phyloP scores from a whole-genome alignment of 1,139 yeast species.

The Candida sp. region DNA sequence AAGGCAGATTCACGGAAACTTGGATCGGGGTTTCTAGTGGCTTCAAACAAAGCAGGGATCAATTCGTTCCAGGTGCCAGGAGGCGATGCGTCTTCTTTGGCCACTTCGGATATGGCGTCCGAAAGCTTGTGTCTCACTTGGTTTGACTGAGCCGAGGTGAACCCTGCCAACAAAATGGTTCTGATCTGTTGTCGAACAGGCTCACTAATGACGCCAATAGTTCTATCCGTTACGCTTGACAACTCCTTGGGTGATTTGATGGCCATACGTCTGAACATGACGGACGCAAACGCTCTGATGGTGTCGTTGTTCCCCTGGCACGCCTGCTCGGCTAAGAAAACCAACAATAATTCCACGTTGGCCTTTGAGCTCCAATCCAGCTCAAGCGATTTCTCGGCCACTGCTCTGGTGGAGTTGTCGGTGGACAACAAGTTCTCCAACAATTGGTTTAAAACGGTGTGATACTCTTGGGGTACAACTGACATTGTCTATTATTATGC shows the following conservation, averaged over 20 bases:
- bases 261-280: conserved; percentile 86
- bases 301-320: conserved; percentile 59
- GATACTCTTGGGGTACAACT: conserved; percentile 65
- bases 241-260: conserved; percentile 72
- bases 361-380: conserved; percentile 73
- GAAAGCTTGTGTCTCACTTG: conserved; percentile 89
- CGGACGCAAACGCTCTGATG: conserved; percentile 76
- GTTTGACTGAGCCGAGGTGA: conserved; percentile 62
- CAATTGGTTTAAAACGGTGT: conserved; percentile 58
- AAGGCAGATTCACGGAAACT: conserved; percentile 89
- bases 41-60: conserved; percentile 74
- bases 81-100: conserved; percentile 61
- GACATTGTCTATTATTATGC: conserved; percentile 40
- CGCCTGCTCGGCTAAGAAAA: conserved; percentile 86
- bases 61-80: conserved; percentile 77
- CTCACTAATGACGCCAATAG: conserved; percentile 70
- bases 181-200: conserved; percentile 69
- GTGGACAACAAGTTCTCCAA: conserved; percentile 76
- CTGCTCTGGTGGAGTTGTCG: conserved; percentile 73
- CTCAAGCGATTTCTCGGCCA: conserved; percentile 78
- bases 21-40: conserved; percentile 64
- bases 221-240: conserved; percentile 71
- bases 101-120: conserved; percentile 94
- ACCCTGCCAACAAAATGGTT: conserved; percentile 70
- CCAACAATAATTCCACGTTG: conserved; percentile 69